Conservation (phyloP, 1,284 basidiomycete genomes). For the Apiotrichum montevideense region DNA sequence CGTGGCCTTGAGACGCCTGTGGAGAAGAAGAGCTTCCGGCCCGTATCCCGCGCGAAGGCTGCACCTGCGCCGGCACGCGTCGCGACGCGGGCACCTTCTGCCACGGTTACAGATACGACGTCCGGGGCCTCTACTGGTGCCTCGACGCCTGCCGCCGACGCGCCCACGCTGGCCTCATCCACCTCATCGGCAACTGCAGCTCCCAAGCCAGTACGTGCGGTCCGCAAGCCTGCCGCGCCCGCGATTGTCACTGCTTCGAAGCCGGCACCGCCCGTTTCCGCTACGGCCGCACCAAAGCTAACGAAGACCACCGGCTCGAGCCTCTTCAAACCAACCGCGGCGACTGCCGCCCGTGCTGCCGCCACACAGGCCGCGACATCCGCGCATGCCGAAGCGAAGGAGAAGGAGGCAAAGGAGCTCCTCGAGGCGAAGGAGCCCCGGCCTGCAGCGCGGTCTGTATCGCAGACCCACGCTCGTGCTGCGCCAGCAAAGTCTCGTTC, state of each 20-base stretch:
- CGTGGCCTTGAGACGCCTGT: neutral
- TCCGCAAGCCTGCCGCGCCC: neutral
- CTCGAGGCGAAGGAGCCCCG: neutral
- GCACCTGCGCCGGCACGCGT: constrained; percentile 14
- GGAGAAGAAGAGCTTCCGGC: constrained; percentile 16
- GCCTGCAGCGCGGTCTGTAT: neutral
- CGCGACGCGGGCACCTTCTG: neutral
- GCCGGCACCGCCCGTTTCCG: constrained; percentile 2
- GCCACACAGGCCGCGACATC: neutral
- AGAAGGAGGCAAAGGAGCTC: constrained; percentile 4
- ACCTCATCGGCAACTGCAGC: neutral
- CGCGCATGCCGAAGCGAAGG: neutral
- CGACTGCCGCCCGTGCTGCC: constrained; percentile 15
- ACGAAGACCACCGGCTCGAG: neutral
- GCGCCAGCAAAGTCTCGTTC: neutral
- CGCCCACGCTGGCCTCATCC: neutral
- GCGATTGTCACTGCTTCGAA: constrained; percentile 3
- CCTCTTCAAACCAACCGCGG: constrained; percentile 17
- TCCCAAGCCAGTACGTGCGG: neutral
- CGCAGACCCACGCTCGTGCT: neutral
- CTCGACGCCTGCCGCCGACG: no score
- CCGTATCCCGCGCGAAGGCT: constrained; percentile 5
- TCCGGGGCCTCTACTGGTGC: neutral
- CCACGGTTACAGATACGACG: neutral
- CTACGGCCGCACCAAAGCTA: neutral